Evolutionary conservation across 345 rosid species (phyloP).

Genomic region (Turritis glabra): DNA sequence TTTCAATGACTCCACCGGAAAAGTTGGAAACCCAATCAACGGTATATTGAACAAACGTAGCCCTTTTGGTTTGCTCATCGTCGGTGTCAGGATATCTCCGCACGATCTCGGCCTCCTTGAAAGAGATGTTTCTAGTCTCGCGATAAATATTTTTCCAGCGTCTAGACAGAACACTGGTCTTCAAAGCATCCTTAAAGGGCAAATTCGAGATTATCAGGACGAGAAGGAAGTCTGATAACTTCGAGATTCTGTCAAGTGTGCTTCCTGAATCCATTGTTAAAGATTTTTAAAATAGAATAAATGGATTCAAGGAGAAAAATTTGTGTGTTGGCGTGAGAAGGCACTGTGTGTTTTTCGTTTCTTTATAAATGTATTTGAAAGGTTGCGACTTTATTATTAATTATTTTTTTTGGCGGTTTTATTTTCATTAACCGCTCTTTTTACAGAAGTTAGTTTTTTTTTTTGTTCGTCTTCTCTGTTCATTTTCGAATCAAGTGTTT

Average conservation of each 20-base stretch:
- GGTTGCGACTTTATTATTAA: slow-evolving; percentile 14
- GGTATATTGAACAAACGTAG: slow-evolving; percentile 18
- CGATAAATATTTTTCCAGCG: neutral
- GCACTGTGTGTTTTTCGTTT: neutral
- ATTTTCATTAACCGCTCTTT: too few species aligned
- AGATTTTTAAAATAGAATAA: neutral
- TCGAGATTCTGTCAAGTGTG: neutral
- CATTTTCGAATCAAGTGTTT: neutral
- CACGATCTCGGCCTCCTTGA: neutral
- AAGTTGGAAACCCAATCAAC: slow-evolving; percentile 18
- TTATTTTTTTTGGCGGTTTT: neutral
- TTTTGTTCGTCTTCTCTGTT: neutral
- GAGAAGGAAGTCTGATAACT: neutral
- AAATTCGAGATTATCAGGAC: neutral
- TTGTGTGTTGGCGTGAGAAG: neutral
- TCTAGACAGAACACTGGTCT: neutral
- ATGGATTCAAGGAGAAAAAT: neutral
- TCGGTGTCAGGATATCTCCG: neutral
- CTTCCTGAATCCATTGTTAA: neutral
- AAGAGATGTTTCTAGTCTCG: neutral
- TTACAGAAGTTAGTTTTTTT: neutral
- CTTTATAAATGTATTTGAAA: neutral
- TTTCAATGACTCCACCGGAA: neutral
- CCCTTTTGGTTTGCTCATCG: neutral
- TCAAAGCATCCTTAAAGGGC: neutral